phyloP scores from a whole-genome alignment of 2,329 filamentous ascomycete species.

The Hypomyces perniciosus region DNA sequence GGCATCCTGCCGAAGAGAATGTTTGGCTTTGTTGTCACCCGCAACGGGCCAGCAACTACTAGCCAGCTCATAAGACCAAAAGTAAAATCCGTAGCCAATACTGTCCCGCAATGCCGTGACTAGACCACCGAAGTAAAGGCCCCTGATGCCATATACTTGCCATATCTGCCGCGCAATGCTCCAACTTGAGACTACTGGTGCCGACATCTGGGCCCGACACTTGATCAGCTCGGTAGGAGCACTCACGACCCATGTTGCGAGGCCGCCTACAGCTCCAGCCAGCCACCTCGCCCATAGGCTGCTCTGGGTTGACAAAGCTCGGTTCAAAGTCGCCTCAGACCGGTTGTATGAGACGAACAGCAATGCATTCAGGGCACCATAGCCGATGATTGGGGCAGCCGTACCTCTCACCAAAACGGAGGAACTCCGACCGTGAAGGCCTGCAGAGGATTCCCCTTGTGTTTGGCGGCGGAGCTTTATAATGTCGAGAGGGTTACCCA shows the following conservation, averaged over 20 bases:
- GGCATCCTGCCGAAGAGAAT: constrained; percentile 38
- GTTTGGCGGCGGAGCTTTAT: constrained; percentile 65
- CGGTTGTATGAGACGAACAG: constrained; percentile 90
- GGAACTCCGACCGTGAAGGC: constrained; percentile 25
- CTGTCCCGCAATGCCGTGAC: constrained; percentile 80
- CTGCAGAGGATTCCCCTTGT: constrained; percentile 13
- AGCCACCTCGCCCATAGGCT: constrained; percentile 65
- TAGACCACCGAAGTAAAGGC: constrained; percentile 73
- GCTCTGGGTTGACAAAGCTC: constrained; percentile 27
- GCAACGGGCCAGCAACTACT: constrained; percentile 50
- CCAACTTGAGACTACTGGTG: constrained; percentile 50
- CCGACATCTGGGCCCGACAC: constrained; percentile 69
- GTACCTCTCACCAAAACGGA: constrained; percentile 54
- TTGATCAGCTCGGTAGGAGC: constrained; percentile 89
- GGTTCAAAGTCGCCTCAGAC: constrained; percentile 58
- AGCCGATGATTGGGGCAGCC: constrained; percentile 80
- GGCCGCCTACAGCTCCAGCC: constrained; percentile 73
- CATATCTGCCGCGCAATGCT: constrained; percentile 57
- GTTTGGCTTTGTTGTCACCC: constrained; percentile 12
- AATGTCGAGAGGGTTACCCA: constrained; percentile 80
- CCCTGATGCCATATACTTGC: constrained; percentile 52
- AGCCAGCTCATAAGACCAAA: constrained; percentile 82
- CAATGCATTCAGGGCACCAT: constrained; percentile 84
- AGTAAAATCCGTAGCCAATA: constrained; percentile 96
- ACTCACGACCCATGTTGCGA: constrained; percentile 80